These are phyloP conservation scores for Tylopilus sp. DNA, from an alignment of 768 basidiomycete species.

Conservation along the genomic window DNA sequence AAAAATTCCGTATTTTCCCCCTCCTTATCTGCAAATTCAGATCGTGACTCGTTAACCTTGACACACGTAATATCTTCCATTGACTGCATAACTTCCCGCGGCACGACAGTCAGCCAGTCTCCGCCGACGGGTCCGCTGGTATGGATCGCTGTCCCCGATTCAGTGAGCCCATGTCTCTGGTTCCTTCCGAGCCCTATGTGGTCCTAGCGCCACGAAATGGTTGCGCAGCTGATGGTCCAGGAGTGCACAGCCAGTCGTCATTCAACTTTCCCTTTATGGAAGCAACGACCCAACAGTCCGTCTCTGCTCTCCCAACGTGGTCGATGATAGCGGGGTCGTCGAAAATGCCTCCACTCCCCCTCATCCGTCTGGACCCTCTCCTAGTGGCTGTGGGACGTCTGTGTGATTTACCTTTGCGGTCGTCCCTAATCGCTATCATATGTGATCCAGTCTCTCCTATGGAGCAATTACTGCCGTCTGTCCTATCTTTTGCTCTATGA, in stretches of 20 bases:
- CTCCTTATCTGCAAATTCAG: slow-evolving; percentile 31
- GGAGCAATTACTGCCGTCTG: slow-evolving; percentile 2
- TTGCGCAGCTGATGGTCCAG: neutral
- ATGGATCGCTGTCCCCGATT: slow-evolving; percentile 14
- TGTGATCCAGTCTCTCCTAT: neutral
- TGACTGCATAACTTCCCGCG: slow-evolving; percentile 29
- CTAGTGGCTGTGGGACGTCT: slow-evolving; percentile 19
- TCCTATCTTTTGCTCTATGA: neutral
- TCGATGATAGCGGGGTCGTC: neutral
- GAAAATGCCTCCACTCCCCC: neutral
- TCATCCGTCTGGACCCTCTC: slow-evolving; percentile 4
- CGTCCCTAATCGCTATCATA: neutral
- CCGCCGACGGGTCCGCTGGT: slow-evolving; percentile 31
- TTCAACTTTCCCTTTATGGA: slow-evolving; percentile 30
- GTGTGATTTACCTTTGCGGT: slow-evolving; percentile 24
- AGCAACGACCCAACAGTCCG: slow-evolving; percentile 20
- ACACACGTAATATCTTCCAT: slow-evolving; percentile 31
- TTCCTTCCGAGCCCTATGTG: slow-evolving; percentile 11
- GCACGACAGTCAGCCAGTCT: slow-evolving; percentile 21
- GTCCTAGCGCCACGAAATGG: neutral
- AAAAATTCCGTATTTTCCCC: slow-evolving; percentile 33
- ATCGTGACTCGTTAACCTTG: slow-evolving; percentile 32
- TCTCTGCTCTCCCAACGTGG: slow-evolving; percentile 9
- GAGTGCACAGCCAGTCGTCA: slow-evolving; percentile 7
- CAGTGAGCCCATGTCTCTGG: slow-evolving; percentile 3